Evolutionary conservation across 1,284 basidiomycete genomes (phyloP).

Genomic region (Athelia sp.): DNA sequence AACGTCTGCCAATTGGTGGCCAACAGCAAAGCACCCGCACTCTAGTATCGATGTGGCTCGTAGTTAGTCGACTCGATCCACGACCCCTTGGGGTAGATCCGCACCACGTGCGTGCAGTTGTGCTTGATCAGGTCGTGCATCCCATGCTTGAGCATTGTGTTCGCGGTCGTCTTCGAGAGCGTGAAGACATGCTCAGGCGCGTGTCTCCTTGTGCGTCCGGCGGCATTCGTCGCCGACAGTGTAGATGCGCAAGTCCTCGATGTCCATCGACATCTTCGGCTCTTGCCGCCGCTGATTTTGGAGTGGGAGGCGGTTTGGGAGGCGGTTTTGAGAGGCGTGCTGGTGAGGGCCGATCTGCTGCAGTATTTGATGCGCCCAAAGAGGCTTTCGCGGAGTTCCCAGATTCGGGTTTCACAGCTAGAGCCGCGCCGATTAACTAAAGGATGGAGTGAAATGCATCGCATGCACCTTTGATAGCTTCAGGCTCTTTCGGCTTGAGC

Average conservation of each 20-base stretch:
- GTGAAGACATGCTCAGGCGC: constrained; percentile 90
- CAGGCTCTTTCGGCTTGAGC: constrained; percentile 12
- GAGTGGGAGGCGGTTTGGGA: too few species aligned
- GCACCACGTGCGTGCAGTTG: constrained; percentile 78
- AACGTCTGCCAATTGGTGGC: constrained; percentile 98
- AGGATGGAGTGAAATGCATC: not conserved
- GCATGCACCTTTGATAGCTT: constrained; percentile 22
- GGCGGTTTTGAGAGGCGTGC: not conserved
- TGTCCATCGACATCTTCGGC: constrained; percentile 66
- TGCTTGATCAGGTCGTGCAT: constrained; percentile 86
- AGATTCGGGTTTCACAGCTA: constrained; percentile 28
- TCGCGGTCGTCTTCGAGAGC: constrained; percentile 83
- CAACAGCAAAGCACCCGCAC: constrained; percentile 85
- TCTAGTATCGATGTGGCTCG: constrained; percentile 88
- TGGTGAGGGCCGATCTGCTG: constrained; percentile 10
- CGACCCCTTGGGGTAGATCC: constrained; percentile 87
- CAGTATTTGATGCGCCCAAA: constrained; percentile 30
- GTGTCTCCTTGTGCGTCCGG: constrained; percentile 90
- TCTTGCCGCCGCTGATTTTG: constrained; percentile 14
- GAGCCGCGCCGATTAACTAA: not conserved
- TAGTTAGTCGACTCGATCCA: constrained; percentile 87
- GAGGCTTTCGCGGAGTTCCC: constrained; percentile 28
- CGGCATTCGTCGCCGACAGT: constrained; percentile 94
- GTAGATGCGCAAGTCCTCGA: constrained; percentile 84
- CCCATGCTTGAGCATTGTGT: constrained; percentile 53